phyloP scores from a whole-genome alignment of 805 yeast genomes.

The Candida tammaniensis region DNA sequence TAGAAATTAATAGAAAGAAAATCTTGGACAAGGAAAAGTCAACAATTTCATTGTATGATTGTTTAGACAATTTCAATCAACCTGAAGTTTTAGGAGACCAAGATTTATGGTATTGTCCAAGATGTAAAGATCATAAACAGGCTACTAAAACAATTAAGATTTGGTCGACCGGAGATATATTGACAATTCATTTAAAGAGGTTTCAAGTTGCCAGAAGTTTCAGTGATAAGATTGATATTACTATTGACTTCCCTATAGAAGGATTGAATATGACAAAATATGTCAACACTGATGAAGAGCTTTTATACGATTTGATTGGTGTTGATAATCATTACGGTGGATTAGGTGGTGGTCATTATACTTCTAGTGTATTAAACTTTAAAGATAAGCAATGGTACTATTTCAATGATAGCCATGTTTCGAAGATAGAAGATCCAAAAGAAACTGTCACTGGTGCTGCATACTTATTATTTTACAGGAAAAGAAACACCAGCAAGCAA shows the following conservation, averaged over 20 bases:
- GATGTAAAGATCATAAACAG: constrained; percentile 82
- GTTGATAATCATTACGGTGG: constrained; percentile 97
- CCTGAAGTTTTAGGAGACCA: constrained; percentile 85
- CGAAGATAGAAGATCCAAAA: constrained; percentile 52
- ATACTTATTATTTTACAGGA: constrained; percentile 79
- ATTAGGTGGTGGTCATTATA: constrained; percentile 96
- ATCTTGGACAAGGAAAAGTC: constrained; percentile 45
- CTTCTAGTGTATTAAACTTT: constrained; percentile 81
- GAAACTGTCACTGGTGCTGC: constrained; percentile 75
- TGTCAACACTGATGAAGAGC: constrained; percentile 37
- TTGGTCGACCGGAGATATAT: constrained; percentile 91
- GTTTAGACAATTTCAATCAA: constrained; percentile 68
- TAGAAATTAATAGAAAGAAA: constrained; percentile 44
- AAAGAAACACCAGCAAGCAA: constrained; percentile 35
- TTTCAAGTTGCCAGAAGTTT: constrained; percentile 81
- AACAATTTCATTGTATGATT: constrained; percentile 56
- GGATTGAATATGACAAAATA: constrained; percentile 72
- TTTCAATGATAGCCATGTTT: constrained; percentile 81
- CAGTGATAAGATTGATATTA: constrained; percentile 84
- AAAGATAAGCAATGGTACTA: constrained; percentile 82
- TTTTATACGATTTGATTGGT: constrained; percentile 81
- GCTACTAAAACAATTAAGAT: constrained; percentile 89
- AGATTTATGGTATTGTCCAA: constrained; percentile 93
- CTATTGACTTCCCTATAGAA: constrained; percentile 83
- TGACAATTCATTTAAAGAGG: constrained; percentile 86